Percentiles rank a stretch among this genome's conserved stretches.
Conservation (phyloP, 2,329 filamentous ascomycete genomes). For the Trichocomaceae sp. region DNA sequence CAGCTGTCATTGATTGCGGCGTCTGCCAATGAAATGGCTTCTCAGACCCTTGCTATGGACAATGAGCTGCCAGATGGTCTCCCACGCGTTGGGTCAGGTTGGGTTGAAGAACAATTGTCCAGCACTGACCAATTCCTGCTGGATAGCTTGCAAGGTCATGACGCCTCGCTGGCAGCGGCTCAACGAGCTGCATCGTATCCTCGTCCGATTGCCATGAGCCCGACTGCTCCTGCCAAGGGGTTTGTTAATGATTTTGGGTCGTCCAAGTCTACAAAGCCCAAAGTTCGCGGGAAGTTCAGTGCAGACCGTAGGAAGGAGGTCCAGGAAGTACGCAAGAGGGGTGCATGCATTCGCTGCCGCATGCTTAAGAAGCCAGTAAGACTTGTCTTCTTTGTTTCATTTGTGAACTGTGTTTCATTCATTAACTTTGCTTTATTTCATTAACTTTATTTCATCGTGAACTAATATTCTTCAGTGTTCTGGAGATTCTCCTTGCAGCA, state of each 20-base stretch:
- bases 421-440: background rate
- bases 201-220: constrained; percentile 39
- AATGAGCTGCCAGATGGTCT: constrained; percentile 28
- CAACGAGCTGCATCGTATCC: constrained; percentile 36
- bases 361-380: constrained; percentile 57
- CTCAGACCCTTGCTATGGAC: constrained; percentile 32
- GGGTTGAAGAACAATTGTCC: constrained; percentile 30
- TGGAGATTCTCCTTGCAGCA: constrained; percentile 53
- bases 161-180: constrained; percentile 32
- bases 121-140: constrained; percentile 35
- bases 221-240: constrained; percentile 31
- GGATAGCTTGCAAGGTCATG: constrained; percentile 35
- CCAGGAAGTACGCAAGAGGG: constrained; percentile 53
- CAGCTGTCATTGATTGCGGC: constrained; percentile 42
- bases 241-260: constrained; percentile 37
- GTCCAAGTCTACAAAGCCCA: constrained; percentile 38
- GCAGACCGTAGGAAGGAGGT: constrained; percentile 53
- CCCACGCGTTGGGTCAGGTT: constrained; percentile 23
- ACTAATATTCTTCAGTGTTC: constrained; percentile 41
- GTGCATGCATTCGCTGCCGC: constrained; percentile 56
- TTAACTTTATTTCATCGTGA: constrained; percentile 3
- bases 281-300: constrained; percentile 51
- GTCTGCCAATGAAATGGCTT: constrained; percentile 42
- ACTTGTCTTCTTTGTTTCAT: no score
- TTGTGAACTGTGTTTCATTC: no score